A percentile compares a stretch with the other conserved stretches of the same genome.
Evolutionary conservation across 768 basidiomycete genomes (phyloP).

Genomic region (Suillus americanus): DNA sequence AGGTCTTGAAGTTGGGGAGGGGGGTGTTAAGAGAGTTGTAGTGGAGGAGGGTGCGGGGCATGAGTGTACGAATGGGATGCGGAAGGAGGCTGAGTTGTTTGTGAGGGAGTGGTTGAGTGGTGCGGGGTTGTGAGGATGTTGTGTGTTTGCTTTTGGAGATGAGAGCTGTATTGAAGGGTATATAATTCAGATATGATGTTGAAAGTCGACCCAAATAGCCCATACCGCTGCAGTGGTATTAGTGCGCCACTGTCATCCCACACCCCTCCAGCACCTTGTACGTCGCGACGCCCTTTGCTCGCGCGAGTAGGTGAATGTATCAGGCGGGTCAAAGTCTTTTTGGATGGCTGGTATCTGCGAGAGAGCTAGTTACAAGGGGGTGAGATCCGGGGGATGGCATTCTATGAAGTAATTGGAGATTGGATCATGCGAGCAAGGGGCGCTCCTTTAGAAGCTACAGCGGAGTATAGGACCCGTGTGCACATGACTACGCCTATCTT

Average conservation of each 20-base stretch:
- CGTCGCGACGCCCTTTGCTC: slow-evolving; percentile 12
- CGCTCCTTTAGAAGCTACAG: too few relatives aligned
- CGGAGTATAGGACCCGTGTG: background rate
- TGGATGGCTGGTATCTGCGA: too few relatives aligned
- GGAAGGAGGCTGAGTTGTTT: slow-evolving; percentile 39
- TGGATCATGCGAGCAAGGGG: too few relatives aligned
- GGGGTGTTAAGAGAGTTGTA: slow-evolving; percentile 56
- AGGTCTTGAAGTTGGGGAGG: slow-evolving; percentile 47
- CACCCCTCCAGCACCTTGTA: too few relatives aligned
- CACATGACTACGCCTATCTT: background rate
- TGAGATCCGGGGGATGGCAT: too few relatives aligned
- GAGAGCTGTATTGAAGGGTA: background rate
- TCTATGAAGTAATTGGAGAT: too few relatives aligned
- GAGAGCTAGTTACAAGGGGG: too few relatives aligned
- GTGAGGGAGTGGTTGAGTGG: slow-evolving; percentile 25
- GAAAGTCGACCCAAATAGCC: too few relatives aligned
- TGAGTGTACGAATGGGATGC: slow-evolving; percentile 60
- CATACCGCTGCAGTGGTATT: too few relatives aligned
- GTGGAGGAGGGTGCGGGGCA: slow-evolving; percentile 62
- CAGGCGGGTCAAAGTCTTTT: background rate
- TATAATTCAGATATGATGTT: too few relatives aligned
- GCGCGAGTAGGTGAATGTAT: slow-evolving; percentile 14
- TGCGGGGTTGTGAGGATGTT: background rate
- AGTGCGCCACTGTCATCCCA: too few relatives aligned
- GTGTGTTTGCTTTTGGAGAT: background rate